Evolutionary conservation across 352 stramenopile genomes (phyloP).

Genomic region (Phytophthora pinifolia): DNA sequence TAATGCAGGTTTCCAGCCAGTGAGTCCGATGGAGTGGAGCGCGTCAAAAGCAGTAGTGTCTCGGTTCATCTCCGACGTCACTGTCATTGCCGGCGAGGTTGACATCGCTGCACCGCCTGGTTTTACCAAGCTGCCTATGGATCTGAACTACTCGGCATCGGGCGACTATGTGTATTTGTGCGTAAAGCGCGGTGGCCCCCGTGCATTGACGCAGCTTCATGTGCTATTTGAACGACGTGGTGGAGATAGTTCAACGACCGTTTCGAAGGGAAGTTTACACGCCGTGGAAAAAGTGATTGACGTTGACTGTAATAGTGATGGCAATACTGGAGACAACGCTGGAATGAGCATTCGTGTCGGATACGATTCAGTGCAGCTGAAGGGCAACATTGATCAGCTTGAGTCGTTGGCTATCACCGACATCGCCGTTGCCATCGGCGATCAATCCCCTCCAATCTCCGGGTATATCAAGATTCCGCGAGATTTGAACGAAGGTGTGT

Average conservation of each 20-base stretch:
- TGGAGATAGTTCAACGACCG: constrained; percentile 3
- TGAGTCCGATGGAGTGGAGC: constrained; percentile 54
- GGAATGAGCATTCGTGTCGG: constrained; percentile 32
- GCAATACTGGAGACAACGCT: constrained; percentile 25
- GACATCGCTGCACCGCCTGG: constrained; percentile 51
- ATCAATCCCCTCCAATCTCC: constrained; percentile 22
- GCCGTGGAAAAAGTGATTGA: constrained; percentile 16
- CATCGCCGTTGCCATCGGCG: constrained; percentile 43
- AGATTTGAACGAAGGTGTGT: constrained; percentile 54
- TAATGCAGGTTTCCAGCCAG: constrained; percentile 39
- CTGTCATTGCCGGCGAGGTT: constrained; percentile 53
- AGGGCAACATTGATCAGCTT: constrained; percentile 32
- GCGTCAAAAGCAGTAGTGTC: constrained; percentile 24
- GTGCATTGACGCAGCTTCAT: constrained; percentile 41
- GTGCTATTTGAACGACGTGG: constrained; percentile 11
- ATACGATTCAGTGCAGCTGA: constrained; percentile 31
- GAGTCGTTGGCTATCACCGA: constrained; percentile 64
- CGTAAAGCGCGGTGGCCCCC: constrained; percentile 48
- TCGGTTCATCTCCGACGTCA: constrained; percentile 68
- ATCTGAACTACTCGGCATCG: constrained; percentile 64
- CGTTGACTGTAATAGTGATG: constrained; percentile 36
- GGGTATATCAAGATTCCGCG: constrained; percentile 53
- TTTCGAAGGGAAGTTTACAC: background rate
- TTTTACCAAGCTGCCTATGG: constrained; percentile 51
- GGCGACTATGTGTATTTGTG: constrained; percentile 77